Evolutionary conservation across 306 rosid genomes (phyloP).

Genomic region (Hippophae tibetana): DNA sequence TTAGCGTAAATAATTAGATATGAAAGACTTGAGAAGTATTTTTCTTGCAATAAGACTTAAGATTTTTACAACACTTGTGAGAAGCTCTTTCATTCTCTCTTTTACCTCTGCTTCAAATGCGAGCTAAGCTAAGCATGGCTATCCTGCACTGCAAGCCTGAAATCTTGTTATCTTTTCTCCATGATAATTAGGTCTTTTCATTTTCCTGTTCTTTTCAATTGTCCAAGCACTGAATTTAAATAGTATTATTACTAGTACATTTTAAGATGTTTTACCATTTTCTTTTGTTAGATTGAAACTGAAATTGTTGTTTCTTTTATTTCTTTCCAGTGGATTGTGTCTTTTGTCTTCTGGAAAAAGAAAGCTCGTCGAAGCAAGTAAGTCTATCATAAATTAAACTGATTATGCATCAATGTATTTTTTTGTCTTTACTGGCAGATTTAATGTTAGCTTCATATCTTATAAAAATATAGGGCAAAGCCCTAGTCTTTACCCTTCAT

Average conservation of each 20-base stretch:
- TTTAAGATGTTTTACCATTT: background rate
- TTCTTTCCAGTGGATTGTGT: constrained; percentile 54
- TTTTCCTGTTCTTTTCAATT: background rate
- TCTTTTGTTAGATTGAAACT: constrained; percentile 5
- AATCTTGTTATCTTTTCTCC: background rate
- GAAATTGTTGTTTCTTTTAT: constrained; percentile 10
- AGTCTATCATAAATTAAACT: constrained; percentile 21
- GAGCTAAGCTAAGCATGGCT: background rate
- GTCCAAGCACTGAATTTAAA: background rate
- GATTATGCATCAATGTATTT: background rate
- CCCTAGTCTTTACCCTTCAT: background rate
- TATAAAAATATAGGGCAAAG: background rate
- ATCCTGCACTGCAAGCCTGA: background rate
- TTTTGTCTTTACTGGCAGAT: background rate
- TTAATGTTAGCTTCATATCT: background rate
- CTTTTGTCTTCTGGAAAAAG: constrained; percentile 72
- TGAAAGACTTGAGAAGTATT: no score
- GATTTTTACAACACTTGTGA: no score
- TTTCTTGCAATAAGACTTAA: no score
- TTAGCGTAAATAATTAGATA: no score
- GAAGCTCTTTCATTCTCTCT: background rate
- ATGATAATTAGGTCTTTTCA: background rate
- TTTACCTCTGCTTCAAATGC: background rate
- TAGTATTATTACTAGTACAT: background rate
- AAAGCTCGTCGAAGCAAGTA: constrained; percentile 79